These are phyloP conservation scores for Bolboschoenoplectus hybrid DNA, from an alignment of 202 grass and related monocot genomes.

Conservation along the genomic window DNA sequence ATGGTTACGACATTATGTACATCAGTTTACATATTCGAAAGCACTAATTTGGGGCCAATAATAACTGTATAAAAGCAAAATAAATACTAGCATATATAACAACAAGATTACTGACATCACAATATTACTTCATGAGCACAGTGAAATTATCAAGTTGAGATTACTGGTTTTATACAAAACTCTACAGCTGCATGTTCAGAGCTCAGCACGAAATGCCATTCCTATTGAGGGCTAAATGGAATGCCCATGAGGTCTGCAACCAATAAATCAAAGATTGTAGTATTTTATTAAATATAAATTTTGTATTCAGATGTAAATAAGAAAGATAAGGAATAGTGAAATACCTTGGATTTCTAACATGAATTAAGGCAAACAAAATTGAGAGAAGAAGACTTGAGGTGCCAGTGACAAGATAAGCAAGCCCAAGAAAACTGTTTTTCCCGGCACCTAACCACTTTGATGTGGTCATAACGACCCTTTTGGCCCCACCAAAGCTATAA, in stretches of 20 bases:
- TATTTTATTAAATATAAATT: neutral
- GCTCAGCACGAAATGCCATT: conserved; percentile 51
- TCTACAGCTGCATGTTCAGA: neutral
- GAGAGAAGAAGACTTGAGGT: conserved; percentile 61
- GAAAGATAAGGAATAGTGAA: conserved; percentile 23
- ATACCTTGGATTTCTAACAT: conserved; percentile 90
- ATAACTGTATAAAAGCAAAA: neutral
- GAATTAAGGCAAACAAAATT: conserved; percentile 81
- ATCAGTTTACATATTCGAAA: neutral
- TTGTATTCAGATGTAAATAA: neutral
- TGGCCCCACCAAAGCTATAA: conserved; percentile 83
- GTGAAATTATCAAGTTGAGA: neutral
- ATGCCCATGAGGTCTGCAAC: conserved; percentile 71
- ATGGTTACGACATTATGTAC: neutral
- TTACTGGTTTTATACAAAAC: conserved; percentile 13
- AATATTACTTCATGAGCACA: neutral
- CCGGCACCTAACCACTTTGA: conserved; percentile 67
- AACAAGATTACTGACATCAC: neutral
- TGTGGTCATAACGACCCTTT: conserved; percentile 77
- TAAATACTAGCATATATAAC: neutral
- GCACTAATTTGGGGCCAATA: neutral
- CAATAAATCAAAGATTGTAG: conserved; percentile 18
- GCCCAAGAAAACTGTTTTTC: conserved; percentile 91
- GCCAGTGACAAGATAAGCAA: conserved; percentile 71
- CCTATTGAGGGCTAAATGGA: conserved; percentile 55